phyloP scores from a whole-genome alignment of 1,284 basidiomycete species.

The Rhizoctonia solani region DNA sequence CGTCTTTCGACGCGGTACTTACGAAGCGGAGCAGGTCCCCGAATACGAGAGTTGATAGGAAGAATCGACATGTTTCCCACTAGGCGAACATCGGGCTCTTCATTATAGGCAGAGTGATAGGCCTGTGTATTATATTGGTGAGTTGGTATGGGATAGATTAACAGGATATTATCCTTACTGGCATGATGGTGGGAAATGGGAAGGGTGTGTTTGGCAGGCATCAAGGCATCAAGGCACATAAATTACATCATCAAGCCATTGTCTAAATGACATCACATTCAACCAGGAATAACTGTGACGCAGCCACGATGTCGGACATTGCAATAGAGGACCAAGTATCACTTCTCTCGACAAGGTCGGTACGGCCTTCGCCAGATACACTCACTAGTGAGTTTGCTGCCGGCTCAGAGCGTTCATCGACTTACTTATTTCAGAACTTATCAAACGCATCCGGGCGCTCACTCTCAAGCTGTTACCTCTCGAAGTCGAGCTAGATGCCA shows the following conservation, averaged over 20 bases:
- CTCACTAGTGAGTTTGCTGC: constrained; percentile 60
- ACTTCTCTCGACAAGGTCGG: constrained; percentile 53
- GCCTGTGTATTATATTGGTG: constrained; percentile 57
- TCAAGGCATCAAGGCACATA: constrained; percentile 21
- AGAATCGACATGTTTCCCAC: constrained; percentile 91
- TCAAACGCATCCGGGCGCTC: constrained; percentile 78
- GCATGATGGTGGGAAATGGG: constrained; percentile 51
- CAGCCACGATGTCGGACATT: constrained; percentile 40
- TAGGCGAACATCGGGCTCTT: constrained; percentile 76
- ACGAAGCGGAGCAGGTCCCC: constrained; percentile 84
- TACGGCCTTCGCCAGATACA: constrained; percentile 67
- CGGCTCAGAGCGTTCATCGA: background rate
- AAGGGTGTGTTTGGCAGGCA: background rate
- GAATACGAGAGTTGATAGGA: constrained; percentile 87
- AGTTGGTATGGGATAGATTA: background rate
- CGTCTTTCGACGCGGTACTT: constrained; percentile 47
- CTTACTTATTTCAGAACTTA: constrained; percentile 58
- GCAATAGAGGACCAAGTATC: constrained; percentile 53
- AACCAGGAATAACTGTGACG: too few relatives aligned
- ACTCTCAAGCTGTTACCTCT: constrained; percentile 79
- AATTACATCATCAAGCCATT: background rate
- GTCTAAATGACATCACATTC: constrained; percentile 12
- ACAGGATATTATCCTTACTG: constrained; percentile 55
- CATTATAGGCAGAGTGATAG: constrained; percentile 96
- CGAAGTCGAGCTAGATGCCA: constrained; percentile 64